These are phyloP conservation scores for Globisporangium abappressorium DNA, from an alignment of 352 stramenopile species.

Conservation along the genomic window DNA sequence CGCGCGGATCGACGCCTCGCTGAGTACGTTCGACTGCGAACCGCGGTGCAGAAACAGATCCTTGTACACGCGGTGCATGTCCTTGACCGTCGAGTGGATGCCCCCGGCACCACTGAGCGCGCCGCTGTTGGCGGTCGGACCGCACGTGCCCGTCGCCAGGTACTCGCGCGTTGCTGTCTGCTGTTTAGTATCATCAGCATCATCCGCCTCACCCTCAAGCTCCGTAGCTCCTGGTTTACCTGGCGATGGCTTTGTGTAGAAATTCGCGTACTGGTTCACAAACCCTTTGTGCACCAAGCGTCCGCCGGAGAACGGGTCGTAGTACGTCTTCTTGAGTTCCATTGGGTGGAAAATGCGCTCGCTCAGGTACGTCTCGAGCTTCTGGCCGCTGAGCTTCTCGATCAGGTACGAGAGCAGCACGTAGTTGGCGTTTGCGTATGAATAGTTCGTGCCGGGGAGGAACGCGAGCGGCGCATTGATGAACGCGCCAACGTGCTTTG, in stretches of 20 bases:
- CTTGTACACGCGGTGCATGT: conserved; percentile 63
- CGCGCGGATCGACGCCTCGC: conserved; percentile 32
- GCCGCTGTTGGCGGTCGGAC: conserved; percentile 32
- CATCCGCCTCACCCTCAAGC: neutral
- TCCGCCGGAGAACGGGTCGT: conserved; percentile 38
- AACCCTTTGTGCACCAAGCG: conserved; percentile 26
- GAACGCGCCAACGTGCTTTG: conserved; percentile 36
- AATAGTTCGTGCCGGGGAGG: conserved; percentile 44
- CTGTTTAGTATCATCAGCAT: neutral
- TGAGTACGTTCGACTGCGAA: conserved; percentile 41
- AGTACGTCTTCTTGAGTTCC: conserved; percentile 41
- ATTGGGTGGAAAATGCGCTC: conserved; percentile 35
- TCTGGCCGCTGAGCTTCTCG: conserved; percentile 50
- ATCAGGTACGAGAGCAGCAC: conserved; percentile 60
- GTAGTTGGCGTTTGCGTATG: conserved; percentile 52
- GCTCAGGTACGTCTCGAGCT: conserved; percentile 37
- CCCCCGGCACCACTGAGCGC: conserved; percentile 33
- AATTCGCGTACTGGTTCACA: conserved; percentile 56
- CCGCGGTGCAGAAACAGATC: conserved; percentile 52
- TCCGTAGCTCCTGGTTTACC: conserved; percentile 6
- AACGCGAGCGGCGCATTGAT: conserved; percentile 56
- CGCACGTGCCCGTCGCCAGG: conserved; percentile 50
- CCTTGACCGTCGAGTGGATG: conserved; percentile 42
- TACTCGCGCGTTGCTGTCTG: conserved; percentile 1
- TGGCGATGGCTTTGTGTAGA: conserved; percentile 30